Evolutionary conservation across 768 basidiomycete species (phyloP).

Genomic region (Calocybe gangraenosa): DNA sequence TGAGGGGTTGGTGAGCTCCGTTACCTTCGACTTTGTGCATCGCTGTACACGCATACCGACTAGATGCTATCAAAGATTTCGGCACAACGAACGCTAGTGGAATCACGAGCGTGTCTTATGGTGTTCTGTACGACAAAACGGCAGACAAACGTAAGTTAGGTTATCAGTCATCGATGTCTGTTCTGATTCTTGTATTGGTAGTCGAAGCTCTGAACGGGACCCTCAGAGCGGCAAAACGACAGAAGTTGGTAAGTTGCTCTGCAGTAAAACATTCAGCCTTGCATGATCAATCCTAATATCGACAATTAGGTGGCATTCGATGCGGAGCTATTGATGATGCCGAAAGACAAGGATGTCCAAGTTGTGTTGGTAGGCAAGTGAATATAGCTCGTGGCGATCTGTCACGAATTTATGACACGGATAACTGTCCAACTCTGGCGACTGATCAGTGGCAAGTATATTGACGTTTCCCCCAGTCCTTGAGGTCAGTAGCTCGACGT

Average conservation of each 20-base stretch:
- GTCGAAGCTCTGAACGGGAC: slow-evolving; percentile 50
- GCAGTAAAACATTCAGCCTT: too few species aligned
- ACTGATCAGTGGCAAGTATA: too few species aligned
- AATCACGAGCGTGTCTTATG: slow-evolving; percentile 33
- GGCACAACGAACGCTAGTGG: slow-evolving; percentile 37
- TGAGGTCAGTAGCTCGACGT: too few species aligned
- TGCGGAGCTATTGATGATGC: slow-evolving; percentile 47
- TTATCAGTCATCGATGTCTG: too few species aligned
- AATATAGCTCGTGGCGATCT: neutral
- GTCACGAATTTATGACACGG: neutral
- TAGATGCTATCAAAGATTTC: slow-evolving; percentile 41
- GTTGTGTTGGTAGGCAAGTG: slow-evolving; percentile 33
- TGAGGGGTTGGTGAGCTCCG: slow-evolving; percentile 23
- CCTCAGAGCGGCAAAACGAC: slow-evolving; percentile 39
- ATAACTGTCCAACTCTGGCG: too few species aligned
- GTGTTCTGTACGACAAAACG: slow-evolving; percentile 43
- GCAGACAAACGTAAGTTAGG: slow-evolving; percentile 36
- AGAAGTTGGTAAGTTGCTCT: slow-evolving; percentile 35
- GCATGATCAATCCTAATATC: neutral
- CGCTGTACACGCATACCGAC: neutral
- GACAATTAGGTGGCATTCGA: slow-evolving; percentile 35
- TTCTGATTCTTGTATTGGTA: slow-evolving; percentile 12
- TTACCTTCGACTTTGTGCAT: neutral
- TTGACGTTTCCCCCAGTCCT: too few species aligned
- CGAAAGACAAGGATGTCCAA: slow-evolving; percentile 43